Evolutionary conservation across 345 rosid genomes (phyloP).

Genomic region (Syzygium aromaticum): DNA sequence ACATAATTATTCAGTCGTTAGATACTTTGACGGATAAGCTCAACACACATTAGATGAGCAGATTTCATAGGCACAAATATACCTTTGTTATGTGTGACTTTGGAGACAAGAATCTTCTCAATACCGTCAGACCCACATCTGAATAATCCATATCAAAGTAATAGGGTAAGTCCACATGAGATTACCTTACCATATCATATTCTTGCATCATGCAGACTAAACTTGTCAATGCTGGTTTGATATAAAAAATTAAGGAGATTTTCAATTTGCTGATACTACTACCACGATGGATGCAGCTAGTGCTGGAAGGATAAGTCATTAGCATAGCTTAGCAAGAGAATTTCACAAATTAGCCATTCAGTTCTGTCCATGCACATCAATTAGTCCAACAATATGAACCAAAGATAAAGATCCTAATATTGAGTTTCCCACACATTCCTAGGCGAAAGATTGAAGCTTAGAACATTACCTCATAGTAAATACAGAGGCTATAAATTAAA

Average conservation of each 20-base stretch:
- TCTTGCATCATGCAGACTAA: not conserved
- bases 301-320: not conserved
- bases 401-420: not conserved
- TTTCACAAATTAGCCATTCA: not conserved
- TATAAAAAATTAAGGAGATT: not conserved
- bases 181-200: not conserved
- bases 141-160: constrained; percentile 2
- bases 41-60: constrained; percentile 1
- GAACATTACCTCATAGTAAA: not conserved
- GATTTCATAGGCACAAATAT: constrained; percentile 13
- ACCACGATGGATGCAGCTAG: not conserved
- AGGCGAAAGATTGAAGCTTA: not conserved
- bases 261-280: not conserved
- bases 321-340: not conserved
- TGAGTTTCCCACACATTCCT: not conserved
- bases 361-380: not conserved
- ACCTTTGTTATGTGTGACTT: constrained; percentile 46
- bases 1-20: constrained; percentile 43
- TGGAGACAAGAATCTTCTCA: constrained; percentile 75
- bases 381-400: not conserved
- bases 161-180: not conserved
- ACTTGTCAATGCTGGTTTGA: not conserved
- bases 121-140: constrained; percentile 92
- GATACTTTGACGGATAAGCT: constrained; percentile 10
- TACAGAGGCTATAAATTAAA: not conserved